Percentiles rank a stretch among this genome's conserved stretches.
Evolutionary conservation across 208 protist genomes (phyloP).

Genomic region (Leishmania arabica): DNA sequence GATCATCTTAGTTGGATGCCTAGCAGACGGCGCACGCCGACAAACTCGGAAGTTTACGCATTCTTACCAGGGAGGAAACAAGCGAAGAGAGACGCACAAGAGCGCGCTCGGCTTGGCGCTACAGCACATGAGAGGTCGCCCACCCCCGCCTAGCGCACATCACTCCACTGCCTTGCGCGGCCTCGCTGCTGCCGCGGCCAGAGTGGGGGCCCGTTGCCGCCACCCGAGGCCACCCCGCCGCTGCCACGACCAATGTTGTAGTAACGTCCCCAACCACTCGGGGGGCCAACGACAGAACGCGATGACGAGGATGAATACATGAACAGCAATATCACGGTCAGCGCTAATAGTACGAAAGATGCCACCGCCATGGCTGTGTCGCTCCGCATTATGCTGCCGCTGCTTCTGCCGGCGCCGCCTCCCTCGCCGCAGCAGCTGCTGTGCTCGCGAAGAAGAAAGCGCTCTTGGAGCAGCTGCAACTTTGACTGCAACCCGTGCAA

Average conservation of each 20-base stretch:
- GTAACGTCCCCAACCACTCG: neutral
- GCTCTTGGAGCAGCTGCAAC: conserved; percentile 6
- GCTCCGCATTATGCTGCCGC: neutral
- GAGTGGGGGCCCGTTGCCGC: neutral
- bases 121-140: neutral
- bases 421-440: neutral
- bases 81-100: neutral
- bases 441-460: conserved; percentile 6
- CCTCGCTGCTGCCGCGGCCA: conserved; percentile 5
- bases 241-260: neutral
- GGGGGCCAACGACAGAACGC: neutral
- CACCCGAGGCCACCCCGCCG: neutral
- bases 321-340: neutral
- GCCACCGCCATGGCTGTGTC: neutral
- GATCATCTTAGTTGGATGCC: too few relatives aligned
- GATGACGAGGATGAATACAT: neutral
- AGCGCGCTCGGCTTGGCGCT: neutral
- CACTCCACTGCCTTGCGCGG: neutral
- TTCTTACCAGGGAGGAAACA: neutral
- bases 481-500: neutral
- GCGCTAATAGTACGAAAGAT: neutral
- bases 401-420: neutral
- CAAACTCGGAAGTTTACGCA: neutral
- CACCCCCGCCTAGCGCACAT: neutral
- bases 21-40: neutral